Conservation (phyloP, 1,284 basidiomycete species). For the Sanghuangporus weigelae region DNA sequence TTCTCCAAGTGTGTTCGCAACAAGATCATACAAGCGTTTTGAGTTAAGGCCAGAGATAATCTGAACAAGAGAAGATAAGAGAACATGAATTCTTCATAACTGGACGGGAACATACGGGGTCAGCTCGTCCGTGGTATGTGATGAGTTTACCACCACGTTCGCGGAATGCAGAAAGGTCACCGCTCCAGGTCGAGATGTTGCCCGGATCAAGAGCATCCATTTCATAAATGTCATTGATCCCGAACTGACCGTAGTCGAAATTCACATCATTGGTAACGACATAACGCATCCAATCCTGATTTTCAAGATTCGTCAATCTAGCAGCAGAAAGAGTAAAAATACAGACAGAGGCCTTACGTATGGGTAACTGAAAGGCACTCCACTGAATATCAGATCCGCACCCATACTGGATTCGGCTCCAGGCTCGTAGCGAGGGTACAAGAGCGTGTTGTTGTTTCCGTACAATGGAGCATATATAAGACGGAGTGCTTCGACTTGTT, state of each 20-base stretch:
- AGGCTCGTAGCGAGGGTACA: constrained; percentile 26
- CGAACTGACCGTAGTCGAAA: constrained; percentile 13
- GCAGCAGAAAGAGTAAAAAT: background rate
- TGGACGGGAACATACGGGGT: too few relatives aligned
- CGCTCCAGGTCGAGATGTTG: constrained; percentile 16
- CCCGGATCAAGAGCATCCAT: constrained; percentile 16
- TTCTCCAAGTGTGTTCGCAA: constrained; percentile 25
- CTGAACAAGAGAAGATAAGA: constrained; percentile 9
- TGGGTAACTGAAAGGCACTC: background rate
- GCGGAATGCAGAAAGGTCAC: constrained; percentile 22
- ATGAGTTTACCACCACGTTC: constrained; percentile 24
- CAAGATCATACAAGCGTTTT: constrained; percentile 31
- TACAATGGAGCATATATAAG: constrained; percentile 29
- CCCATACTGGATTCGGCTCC: constrained; percentile 17
- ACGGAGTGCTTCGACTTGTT: constrained; percentile 30
- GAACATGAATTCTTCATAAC: too few relatives aligned
- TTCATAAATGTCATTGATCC: constrained; percentile 17
- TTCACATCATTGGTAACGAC: constrained; percentile 16
- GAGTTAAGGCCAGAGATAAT: constrained; percentile 33
- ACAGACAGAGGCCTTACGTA: background rate
- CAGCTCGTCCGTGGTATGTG: constrained; percentile 21
- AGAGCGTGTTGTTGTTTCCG: constrained; percentile 26
- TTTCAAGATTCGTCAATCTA: too few relatives aligned
- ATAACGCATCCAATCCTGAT: constrained; percentile 19
- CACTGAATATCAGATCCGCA: constrained; percentile 1